These are phyloP conservation scores for Polyporus arcularius DNA, from an alignment of 768 basidiomycete species.

Conservation along the genomic window DNA sequence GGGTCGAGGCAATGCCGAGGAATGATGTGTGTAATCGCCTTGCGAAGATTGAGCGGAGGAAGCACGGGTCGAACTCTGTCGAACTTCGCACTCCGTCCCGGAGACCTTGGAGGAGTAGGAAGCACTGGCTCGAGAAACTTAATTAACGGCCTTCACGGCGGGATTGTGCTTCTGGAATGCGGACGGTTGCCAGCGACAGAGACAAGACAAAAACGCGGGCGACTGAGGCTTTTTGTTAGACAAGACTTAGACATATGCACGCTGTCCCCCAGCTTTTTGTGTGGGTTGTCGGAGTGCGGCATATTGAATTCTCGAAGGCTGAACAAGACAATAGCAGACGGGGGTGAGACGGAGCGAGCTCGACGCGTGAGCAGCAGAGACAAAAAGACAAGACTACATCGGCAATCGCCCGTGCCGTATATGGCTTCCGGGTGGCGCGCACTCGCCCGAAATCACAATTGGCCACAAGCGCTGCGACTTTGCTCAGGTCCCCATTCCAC, in stretches of 20 bases:
- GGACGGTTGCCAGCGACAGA: constrained; percentile 12
- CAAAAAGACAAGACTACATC: constrained; percentile 28
- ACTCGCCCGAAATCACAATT: constrained; percentile 21
- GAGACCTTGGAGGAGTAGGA: background rate
- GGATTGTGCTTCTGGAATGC: constrained; percentile 1
- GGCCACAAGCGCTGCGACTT: constrained; percentile 23
- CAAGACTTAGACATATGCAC: constrained; percentile 10
- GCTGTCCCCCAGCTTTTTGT: constrained; percentile 23
- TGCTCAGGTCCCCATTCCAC: constrained; percentile 18
- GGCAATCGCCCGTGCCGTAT: constrained; percentile 16
- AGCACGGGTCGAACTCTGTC: background rate
- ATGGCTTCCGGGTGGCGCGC: constrained; percentile 11
- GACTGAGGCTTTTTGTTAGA: constrained; percentile 23
- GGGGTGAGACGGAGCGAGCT: constrained; percentile 11
- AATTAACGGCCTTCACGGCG: constrained; percentile 3
- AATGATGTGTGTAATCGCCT: background rate
- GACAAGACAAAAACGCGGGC: constrained; percentile 22
- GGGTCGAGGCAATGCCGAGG: background rate
- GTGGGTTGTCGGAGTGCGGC: constrained; percentile 6
- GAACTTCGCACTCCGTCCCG: background rate
- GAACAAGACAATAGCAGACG: constrained; percentile 24
- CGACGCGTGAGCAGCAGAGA: constrained; percentile 22
- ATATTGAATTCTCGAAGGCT: constrained; percentile 20
- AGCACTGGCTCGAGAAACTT: constrained; percentile 3
- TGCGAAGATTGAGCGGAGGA: constrained; percentile 9